A percentile compares a stretch with the other conserved stretches of the same genome.
phyloP scores from a whole-genome alignment of 2,329 filamentous ascomycete genomes.

The Xylaria sp. region DNA sequence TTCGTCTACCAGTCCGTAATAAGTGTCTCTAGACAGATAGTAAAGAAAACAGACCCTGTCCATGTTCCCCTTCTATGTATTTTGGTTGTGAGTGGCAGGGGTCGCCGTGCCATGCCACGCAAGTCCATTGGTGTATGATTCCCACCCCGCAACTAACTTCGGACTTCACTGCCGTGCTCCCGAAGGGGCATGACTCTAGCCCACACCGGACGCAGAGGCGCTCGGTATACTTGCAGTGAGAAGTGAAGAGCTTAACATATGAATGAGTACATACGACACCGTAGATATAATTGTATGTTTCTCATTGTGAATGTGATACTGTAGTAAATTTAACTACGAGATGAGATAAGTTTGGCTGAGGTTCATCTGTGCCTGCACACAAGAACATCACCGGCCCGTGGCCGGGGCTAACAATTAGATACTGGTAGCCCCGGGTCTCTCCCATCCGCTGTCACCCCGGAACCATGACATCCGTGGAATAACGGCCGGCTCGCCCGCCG shows the following conservation, averaged over 20 bases:
- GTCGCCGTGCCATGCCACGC: not conserved
- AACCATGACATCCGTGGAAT: conserved; percentile 25
- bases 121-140: conserved; percentile 29
- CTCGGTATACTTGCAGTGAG: not conserved
- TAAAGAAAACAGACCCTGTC: not conserved
- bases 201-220: not conserved
- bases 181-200: conserved; percentile 10
- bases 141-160: not conserved
- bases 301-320: not conserved
- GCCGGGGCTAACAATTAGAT: not conserved
- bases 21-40: not conserved
- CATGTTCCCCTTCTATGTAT: not conserved
- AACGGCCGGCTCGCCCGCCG: not conserved
- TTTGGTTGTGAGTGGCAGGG: conserved; percentile 1
- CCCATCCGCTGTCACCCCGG: conserved; percentile 17
- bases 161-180: conserved; percentile 29
- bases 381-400: not conserved
- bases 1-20: too few species aligned
- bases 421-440: not conserved
- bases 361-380: not conserved
- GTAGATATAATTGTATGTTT: not conserved
- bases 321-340: not conserved
- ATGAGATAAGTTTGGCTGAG: not conserved
- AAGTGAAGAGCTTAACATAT: not conserved
- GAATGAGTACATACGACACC: not conserved